Conservation (phyloP, 345 rosid genomes). For the Salix dunnii region DNA sequence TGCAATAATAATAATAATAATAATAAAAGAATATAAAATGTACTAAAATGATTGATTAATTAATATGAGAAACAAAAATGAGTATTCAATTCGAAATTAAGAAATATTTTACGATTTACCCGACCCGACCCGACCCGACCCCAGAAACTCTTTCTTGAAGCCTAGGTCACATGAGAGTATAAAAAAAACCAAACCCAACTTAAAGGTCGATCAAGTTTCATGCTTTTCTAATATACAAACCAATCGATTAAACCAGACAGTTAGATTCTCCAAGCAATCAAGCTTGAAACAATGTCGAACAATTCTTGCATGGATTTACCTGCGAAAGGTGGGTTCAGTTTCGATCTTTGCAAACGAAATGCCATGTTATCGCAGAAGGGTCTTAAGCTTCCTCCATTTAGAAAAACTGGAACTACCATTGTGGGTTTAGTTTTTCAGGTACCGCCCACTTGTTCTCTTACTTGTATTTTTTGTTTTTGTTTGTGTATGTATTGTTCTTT, state of each 20-base stretch:
- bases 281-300: slow-evolving; percentile 42
- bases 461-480: not conserved
- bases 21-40: too few relatives aligned
- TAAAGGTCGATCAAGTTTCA: too few relatives aligned
- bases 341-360: slow-evolving; percentile 82
- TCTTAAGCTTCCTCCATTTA: slow-evolving; percentile 53
- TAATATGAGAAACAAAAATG: too few relatives aligned
- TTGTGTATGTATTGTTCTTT: not conserved
- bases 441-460: not conserved
- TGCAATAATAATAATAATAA: too few relatives aligned
- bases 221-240: too few relatives aligned
- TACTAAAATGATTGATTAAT: too few relatives aligned
- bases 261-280: not conserved
- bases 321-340: slow-evolving; percentile 71
- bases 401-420: slow-evolving; percentile 94
- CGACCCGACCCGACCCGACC: too few relatives aligned
- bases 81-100: too few relatives aligned
- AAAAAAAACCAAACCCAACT: too few relatives aligned
- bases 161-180: too few relatives aligned
- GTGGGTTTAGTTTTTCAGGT: slow-evolving; percentile 86
- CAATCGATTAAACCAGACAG: not conserved
- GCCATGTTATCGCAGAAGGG: slow-evolving; percentile 70
- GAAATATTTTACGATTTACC: too few relatives aligned
- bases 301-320: slow-evolving; percentile 43
- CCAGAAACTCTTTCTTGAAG: too few relatives aligned